Conservation (phyloP, 179 eudicot species). For the Silene coronaria region DNA sequence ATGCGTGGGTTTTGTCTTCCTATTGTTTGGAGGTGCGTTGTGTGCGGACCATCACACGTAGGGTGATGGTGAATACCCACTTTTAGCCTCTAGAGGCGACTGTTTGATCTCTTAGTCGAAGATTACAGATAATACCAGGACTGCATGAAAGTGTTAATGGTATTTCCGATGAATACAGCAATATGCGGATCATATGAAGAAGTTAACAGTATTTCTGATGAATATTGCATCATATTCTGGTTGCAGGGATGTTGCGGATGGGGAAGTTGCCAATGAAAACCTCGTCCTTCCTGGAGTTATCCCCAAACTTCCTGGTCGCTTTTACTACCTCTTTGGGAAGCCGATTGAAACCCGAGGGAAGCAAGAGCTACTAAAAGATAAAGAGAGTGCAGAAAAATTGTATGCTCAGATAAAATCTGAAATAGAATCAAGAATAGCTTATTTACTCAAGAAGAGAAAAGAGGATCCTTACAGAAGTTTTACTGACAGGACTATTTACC, state of each 20-base stretch:
- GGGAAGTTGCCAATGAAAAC: slow-evolving; percentile 57
- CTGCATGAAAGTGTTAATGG: no score
- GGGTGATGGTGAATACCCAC: no score
- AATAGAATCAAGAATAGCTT: slow-evolving; percentile 39
- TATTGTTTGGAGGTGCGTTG: no score
- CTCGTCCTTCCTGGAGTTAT: slow-evolving; percentile 43
- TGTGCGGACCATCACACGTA: no score
- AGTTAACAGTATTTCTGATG: neutral
- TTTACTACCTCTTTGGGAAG: slow-evolving; percentile 66
- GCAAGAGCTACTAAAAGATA: slow-evolving; percentile 39
- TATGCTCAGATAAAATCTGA: slow-evolving; percentile 51
- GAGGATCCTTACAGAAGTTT: slow-evolving; percentile 65
- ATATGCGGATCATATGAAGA: neutral
- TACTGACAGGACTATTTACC: slow-evolving; percentile 44
- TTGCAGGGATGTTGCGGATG: slow-evolving; percentile 35
- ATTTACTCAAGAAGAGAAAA: slow-evolving; percentile 54
- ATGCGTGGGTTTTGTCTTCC: no score
- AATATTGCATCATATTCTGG: neutral
- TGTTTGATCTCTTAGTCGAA: no score
- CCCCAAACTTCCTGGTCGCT: slow-evolving; percentile 79
- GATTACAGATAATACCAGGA: no score
- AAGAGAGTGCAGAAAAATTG: slow-evolving; percentile 37
- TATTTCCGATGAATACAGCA: no score
- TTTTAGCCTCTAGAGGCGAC: no score
- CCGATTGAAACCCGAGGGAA: slow-evolving; percentile 66